A percentile compares a stretch with the other conserved stretches of the same genome.
Conservation (phyloP, 2,329 filamentous ascomycete species). For the Aspergillus japonicus region DNA sequence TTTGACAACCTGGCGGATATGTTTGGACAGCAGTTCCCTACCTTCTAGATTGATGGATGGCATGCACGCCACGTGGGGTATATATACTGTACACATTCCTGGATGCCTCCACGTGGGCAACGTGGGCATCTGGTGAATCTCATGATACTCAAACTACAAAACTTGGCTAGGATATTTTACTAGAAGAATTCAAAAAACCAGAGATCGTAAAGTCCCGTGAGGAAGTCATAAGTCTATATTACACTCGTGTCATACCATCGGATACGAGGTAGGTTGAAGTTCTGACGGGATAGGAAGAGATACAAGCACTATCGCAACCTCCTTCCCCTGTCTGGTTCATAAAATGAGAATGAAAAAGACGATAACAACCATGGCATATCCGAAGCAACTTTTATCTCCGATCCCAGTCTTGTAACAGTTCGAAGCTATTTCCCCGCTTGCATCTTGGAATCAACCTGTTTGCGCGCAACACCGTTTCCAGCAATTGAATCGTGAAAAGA, state of each 20-base stretch:
- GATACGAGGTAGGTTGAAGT: conserved; percentile 22
- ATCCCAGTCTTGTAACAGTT: conserved; percentile 15
- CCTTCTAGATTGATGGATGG: conserved; percentile 18
- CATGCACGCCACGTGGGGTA: background rate
- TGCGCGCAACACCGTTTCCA: background rate
- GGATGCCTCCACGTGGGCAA: too few species aligned
- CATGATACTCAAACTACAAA: too few species aligned
- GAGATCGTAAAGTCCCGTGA: conserved; percentile 17
- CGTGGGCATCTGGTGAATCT: too few species aligned
- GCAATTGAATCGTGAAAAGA: background rate
- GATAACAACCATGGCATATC: conserved; percentile 20
- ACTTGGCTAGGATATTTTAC: background rate
- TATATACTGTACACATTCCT: background rate
- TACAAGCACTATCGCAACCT: conserved; percentile 24
- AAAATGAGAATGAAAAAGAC: conserved; percentile 12
- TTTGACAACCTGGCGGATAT: conserved; percentile 35
- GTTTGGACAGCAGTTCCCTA: conserved; percentile 33
- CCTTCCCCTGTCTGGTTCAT: conserved; percentile 17
- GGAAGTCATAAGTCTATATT: conserved; percentile 34
- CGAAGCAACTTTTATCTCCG: conserved; percentile 25
- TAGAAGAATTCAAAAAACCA: background rate
- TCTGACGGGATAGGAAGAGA: conserved; percentile 19
- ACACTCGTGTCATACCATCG: conserved; percentile 25
- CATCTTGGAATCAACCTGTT: background rate
- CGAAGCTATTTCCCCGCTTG: background rate